Evolutionary conservation across 441 rosid species (phyloP), one percentile per base, ranked within the genome.

Genomic region (Breynia disticha): DNA sequence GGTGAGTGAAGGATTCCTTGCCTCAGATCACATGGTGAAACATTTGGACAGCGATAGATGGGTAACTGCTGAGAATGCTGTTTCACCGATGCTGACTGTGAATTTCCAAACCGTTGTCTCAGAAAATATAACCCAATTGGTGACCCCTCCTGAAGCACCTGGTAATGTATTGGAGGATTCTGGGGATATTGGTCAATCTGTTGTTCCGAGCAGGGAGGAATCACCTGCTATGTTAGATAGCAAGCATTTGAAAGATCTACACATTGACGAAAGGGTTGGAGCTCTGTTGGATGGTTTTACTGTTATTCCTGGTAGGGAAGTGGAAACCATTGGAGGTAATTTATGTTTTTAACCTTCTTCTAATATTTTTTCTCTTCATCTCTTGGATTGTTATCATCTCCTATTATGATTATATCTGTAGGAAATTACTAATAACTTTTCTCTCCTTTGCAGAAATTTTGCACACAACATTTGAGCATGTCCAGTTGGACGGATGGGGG

Each of bases 1-100:
- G 55, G 84, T 90, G 75, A 90, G 78, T 56, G 95, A 76, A 51
- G 95, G 96, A 56, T 51, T 72, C 76, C 82, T 94, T 65, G 76
- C 61, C 57, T 75, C 97, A 4, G 99, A 90, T 76, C 97, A 94
- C 74, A 85, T 94, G 65, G 70, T 94, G 70, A 90, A 84, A 66
- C 96, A 85, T 66, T 57, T 78, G 68, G 90, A 90, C 61, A 71
- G 81, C 47, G 79, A 94, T 71, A 78, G 95, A 82, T 94, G 99
- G 99, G 78, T 87, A 57, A 87, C 96, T 11, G 72, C 90, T 76
- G 97, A 94, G 78, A 90, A 90, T 71, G 99, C 99, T 32, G 81
- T 83, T 73, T 90, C 99, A 16, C 99, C 99, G 19, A 45, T 74
- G 71, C 78, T 72, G 56, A 54, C 82, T 46, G 52, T 67, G 60